phyloP scores from a whole-genome alignment of 305 asterid species.

The Stenogyne calaminthoides region DNA sequence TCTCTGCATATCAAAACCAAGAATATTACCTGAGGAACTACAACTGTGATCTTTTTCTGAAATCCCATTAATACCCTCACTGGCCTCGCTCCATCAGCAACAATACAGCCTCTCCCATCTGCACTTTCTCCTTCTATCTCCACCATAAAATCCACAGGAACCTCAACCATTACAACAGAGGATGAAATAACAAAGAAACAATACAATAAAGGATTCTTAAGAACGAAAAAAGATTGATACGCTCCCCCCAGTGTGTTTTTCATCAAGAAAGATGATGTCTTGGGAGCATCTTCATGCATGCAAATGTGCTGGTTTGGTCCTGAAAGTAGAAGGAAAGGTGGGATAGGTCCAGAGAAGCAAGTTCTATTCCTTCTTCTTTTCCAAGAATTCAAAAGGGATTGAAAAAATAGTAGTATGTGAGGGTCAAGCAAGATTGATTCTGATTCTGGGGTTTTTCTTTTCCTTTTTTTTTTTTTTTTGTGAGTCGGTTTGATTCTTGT shows the following conservation, averaged over 20 bases:
- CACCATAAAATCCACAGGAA: slow-evolving; percentile 41
- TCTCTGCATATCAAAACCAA: slow-evolving; percentile 19
- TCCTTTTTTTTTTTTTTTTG: not conserved
- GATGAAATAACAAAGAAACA: not conserved
- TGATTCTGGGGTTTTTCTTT: slow-evolving; percentile 14
- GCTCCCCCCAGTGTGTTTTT: not conserved
- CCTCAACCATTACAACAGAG: slow-evolving; percentile 38
- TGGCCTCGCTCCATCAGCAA: slow-evolving; percentile 19
- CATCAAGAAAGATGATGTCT: slow-evolving; percentile 23
- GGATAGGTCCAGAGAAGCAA: slow-evolving; percentile 17
- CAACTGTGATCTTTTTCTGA: slow-evolving; percentile 27
- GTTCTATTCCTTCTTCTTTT: slow-evolving; percentile 14
- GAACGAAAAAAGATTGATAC: not conserved
- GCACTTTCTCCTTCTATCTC: slow-evolving; percentile 44
- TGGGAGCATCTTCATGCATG: slow-evolving; percentile 39
- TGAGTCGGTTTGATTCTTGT: slow-evolving; percentile 3
- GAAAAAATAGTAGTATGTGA: not conserved
- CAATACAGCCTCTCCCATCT: slow-evolving; percentile 19
- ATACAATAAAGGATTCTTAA: not conserved
- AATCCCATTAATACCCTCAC: slow-evolving; percentile 31
- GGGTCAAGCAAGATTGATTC: slow-evolving; percentile 25
- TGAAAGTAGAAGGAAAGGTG: slow-evolving; percentile 14
- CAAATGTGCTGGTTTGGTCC: slow-evolving; percentile 24
- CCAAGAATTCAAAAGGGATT: slow-evolving; percentile 16
- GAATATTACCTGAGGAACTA: slow-evolving; percentile 38